Evolutionary conservation across 257 asterid species (phyloP), one percentile per base, ranked within the genome.

Genomic region (Capsicum rhomboideum): DNA sequence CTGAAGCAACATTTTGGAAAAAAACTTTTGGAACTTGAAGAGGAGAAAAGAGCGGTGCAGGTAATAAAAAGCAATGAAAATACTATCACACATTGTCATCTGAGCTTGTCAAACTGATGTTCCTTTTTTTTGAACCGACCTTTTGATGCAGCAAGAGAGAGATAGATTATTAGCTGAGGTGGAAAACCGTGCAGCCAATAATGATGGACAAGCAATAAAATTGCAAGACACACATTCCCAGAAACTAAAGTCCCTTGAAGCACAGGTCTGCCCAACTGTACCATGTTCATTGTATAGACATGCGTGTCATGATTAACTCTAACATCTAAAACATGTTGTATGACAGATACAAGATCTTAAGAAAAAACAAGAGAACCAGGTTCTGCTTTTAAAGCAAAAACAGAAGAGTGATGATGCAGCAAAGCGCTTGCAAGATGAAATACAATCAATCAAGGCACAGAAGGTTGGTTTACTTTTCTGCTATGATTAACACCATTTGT

Each of bases 371-470:
- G 99, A 97, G 87, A 95, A 80, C 85, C 99, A 97, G 89, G 98
- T 96, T 87, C 98, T 90, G 86, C 95, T 97, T 85, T 86, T 95
- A 80, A 97, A 93, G 90, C 98, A 95, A 91, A 97, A 97, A 86
- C 98, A 97, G 85, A 97, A 95, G 91, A 97, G 99, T 49, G 99
- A 97, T 83, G 99, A 97, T 34, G 99, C 98, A 52, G 97, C 99
- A 10, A 97, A 89, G 88, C 90, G 94, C 68, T 89, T 97, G 68
- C 98, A 93, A 90, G 98, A 95, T 34, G 98, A 97, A 91, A 97
- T 97, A 90, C 99, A 95, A 77, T 92, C 89, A 93, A 97, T 97
- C 86, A 97, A 97, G 89, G 94, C 97, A 12, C 99, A 97, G 85
- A 97, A 97, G 98, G 99, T 95, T 67, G 82, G 80, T 49, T 85